A percentile compares a stretch with the other conserved stretches of the same genome.
Evolutionary conservation across 192 early-diverging fungal species (phyloP).

Genomic region (Cetraspora pellucida): DNA sequence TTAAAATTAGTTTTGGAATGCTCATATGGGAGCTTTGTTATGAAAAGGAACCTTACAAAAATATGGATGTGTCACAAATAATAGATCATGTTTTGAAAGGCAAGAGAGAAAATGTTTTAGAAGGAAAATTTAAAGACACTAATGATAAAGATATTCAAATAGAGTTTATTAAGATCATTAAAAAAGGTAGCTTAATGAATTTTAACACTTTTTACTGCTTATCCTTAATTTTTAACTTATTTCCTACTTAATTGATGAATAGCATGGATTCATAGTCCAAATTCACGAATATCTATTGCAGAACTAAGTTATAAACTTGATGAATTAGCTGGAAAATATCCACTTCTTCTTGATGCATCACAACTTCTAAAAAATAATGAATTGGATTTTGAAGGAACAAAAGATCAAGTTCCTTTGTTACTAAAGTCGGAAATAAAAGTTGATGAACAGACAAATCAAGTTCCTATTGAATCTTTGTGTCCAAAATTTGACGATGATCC

Average conservation of each 20-base stretch:
- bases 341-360: background rate
- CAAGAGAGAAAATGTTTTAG: background rate
- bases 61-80: background rate
- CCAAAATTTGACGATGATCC: background rate
- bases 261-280: background rate
- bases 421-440: background rate
- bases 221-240: too few species aligned
- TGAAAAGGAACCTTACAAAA: background rate
- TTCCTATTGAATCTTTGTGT: background rate
- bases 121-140: background rate
- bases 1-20: too few species aligned
- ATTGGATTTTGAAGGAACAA: background rate
- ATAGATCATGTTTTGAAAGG: background rate
- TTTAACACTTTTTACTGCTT: background rate
- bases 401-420: too few species aligned
- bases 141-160: background rate
- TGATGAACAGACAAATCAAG: background rate
- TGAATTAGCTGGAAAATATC: background rate
- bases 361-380: background rate
- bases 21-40: too few species aligned
- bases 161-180: background rate
- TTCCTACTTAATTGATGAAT: too few species aligned
- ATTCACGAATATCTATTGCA: background rate
- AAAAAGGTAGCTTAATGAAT: background rate
- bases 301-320: background rate